Percentiles rank a stretch among this genome's conserved stretches.
Evolutionary conservation across 2,329 filamentous ascomycete genomes (phyloP).

Genomic region (Pseudocercospora crystallina): DNA sequence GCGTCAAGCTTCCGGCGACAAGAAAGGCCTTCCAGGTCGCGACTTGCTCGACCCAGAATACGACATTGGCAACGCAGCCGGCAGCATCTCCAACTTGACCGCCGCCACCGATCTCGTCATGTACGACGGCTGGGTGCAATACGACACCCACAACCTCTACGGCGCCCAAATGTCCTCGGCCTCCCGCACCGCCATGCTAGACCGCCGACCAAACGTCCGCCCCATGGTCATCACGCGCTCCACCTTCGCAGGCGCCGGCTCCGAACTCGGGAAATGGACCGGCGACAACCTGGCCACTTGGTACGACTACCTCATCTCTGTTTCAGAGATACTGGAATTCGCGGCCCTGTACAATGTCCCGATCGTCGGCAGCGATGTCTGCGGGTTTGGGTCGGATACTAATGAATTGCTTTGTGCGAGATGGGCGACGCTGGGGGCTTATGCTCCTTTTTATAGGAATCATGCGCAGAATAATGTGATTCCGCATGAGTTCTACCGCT

Average conservation of each 20-base stretch:
- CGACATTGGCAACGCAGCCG: slow-evolving; percentile 62
- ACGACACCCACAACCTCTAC: slow-evolving; percentile 77
- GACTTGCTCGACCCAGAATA: slow-evolving; percentile 66
- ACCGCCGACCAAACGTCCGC: slow-evolving; percentile 61
- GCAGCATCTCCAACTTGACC: slow-evolving; percentile 46
- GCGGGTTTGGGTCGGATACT: slow-evolving; percentile 69
- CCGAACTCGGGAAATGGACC: slow-evolving; percentile 60
- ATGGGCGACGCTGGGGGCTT: slow-evolving; percentile 73
- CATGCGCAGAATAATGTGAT: slow-evolving; percentile 59
- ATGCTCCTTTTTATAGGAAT: slow-evolving; percentile 74
- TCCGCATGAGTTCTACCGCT: slow-evolving; percentile 73
- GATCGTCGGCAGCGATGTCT: slow-evolving; percentile 63
- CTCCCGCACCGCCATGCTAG: slow-evolving; percentile 65
- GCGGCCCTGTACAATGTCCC: slow-evolving; percentile 50
- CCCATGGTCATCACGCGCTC: slow-evolving; percentile 74
- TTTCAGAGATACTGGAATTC: slow-evolving; percentile 47
- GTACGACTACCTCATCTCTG: slow-evolving; percentile 45
- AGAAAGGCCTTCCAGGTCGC: slow-evolving; percentile 59
- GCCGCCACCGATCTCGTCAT: slow-evolving; percentile 68
- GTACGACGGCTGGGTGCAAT: slow-evolving; percentile 65
- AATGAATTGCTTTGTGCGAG: slow-evolving; percentile 69
- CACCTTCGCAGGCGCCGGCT: slow-evolving; percentile 71
- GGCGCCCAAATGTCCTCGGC: slow-evolving; percentile 71
- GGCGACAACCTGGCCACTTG: slow-evolving; percentile 54
- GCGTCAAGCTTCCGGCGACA: slow-evolving; percentile 25